These are phyloP conservation scores for Hymenoscyphus fructigenus DNA, from an alignment of 2,329 filamentous ascomycete species.

Conservation along the genomic window DNA sequence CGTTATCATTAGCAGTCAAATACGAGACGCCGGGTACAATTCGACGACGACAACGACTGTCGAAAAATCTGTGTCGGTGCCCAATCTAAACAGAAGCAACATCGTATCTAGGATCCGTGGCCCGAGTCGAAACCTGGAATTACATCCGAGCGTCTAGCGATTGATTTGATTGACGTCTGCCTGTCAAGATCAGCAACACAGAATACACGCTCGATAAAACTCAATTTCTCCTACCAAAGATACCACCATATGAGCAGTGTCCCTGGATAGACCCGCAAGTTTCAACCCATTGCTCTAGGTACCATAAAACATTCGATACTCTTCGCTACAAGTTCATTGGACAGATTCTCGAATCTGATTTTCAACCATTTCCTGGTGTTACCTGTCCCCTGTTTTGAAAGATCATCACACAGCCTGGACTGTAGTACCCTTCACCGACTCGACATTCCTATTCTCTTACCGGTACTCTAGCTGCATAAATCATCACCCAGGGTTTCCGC, in stretches of 20 bases:
- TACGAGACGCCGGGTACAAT: background rate
- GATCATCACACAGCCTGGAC: background rate
- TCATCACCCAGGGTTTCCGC: background rate
- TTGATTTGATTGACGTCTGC: background rate
- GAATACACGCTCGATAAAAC: background rate
- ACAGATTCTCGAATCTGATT: background rate
- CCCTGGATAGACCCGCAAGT: background rate
- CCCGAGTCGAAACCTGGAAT: background rate
- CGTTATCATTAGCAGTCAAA: background rate
- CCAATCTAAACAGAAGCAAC: background rate
- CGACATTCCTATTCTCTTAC: background rate
- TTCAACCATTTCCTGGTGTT: background rate
- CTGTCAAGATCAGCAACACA: background rate
- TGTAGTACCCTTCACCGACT: constrained; percentile 2
- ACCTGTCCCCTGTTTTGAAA: background rate
- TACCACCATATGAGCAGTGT: background rate
- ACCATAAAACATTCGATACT: background rate
- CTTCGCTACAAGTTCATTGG: background rate
- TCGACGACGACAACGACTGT: background rate
- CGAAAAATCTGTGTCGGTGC: constrained; percentile 1
- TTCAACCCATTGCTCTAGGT: background rate
- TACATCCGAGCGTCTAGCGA: background rate
- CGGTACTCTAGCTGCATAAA: background rate
- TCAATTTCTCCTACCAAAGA: background rate
- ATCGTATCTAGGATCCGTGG: background rate